Base-by-base conservation (phyloP, 176 grass and related monocot species). In the Raddia distichophylla region DNA sequence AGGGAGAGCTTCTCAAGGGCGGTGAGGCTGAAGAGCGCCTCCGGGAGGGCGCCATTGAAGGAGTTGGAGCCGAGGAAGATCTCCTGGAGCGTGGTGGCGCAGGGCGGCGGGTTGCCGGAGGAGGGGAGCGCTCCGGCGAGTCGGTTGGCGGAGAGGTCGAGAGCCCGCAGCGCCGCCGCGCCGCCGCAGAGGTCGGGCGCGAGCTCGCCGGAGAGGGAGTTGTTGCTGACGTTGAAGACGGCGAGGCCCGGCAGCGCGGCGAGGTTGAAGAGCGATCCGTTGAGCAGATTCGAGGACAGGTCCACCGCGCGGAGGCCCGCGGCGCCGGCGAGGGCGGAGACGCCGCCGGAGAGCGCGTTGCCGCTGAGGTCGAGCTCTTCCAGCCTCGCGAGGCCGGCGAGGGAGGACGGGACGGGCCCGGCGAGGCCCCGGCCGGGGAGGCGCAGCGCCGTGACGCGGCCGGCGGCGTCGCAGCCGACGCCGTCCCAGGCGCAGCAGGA, bases 201-300 rank as follows among this genome's bases (percentile, higher is more conserved):
- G 43, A 98, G 56, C 56, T 43, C 0, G 45, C 88, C 95, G 9
- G 75, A 82, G 42, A 95, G 76, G 8, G 90, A 95, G 75, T 98
- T 98, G 81, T 98, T 98, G 87, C 92, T 98, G 75, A 63, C 89
- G 72, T 98, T 92, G 71, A 98, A 82, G 19, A 80, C 53, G 10
- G 54, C 46, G 68, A 97, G 78, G 60, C 10, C 10, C 10, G 73
- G 71, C 57, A 94, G 65, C 18, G 79, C 73, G 43, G 79, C 60
- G 71, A 98, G 84, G 56, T 54, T 73, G 37, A 70, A 35, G 10
- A 91, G 84, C 13, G 88, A 45, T 55, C 86, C 95, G 60, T 10
- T 45, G 79, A 98, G 88, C 7, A 77, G 88, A 80, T 95, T 98
- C 45, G 95, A 94, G 56, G 92, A 94, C 17, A 94, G 78, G 85